Evolutionary conservation across 495 filamentous ascomycete species (phyloP).

Genomic region (Penicillium subrubescens): DNA sequence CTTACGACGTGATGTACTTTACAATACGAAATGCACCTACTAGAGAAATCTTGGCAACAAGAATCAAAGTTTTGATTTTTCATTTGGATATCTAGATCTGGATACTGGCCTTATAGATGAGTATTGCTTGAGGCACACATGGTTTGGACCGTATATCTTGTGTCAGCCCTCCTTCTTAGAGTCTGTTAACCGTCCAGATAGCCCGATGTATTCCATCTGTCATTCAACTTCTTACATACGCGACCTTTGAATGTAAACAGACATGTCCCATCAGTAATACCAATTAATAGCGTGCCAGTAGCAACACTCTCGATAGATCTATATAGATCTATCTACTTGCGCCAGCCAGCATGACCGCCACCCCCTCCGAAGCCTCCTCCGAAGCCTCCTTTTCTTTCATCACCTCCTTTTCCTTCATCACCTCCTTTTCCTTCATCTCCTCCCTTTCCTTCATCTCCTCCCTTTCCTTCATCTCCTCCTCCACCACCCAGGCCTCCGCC

Average conservation of each 20-base stretch:
- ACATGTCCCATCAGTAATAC: not conserved
- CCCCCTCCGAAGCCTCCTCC: slow-evolving; percentile 10
- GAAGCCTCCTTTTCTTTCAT: too few species aligned
- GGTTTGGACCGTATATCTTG: too few species aligned
- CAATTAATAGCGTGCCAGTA: not conserved
- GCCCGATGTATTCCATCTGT: too few species aligned
- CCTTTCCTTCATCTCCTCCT: not conserved
- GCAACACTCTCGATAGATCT: not conserved
- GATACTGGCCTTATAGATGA: not conserved
- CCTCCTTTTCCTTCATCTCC: too few species aligned
- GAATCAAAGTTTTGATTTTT: not conserved
- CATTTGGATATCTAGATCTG: not conserved
- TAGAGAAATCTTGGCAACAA: slow-evolving; percentile 5
- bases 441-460: too few species aligned
- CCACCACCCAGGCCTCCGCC: too few species aligned
- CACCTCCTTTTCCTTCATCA: too few species aligned
- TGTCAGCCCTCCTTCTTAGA: too few species aligned
- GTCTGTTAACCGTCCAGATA: too few species aligned
- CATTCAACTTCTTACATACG: too few species aligned
- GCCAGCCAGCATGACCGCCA: slow-evolving; percentile 7
- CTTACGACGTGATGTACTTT: slow-evolving; percentile 25
- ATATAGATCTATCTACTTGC: not conserved
- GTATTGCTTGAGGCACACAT: not conserved
- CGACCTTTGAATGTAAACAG: too few species aligned
- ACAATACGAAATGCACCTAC: slow-evolving; percentile 13